Evolutionary conservation across 768 basidiomycete species (phyloP), one percentile per base, ranked within the genome.

Genomic region (Mycena filopes): DNA sequence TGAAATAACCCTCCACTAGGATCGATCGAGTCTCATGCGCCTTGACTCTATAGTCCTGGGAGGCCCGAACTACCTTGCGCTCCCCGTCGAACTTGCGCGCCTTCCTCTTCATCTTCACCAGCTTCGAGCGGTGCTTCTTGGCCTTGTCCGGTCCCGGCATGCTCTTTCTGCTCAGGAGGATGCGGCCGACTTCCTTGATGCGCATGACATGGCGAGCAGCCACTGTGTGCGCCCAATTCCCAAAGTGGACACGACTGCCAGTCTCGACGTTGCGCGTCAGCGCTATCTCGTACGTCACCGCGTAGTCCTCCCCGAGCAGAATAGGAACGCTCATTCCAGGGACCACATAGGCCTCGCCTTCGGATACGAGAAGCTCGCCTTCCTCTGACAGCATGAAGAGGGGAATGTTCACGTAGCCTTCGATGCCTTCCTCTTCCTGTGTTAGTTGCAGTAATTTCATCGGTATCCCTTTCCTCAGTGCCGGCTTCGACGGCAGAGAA

Each of bases 71-170:
- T 5, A 33, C 12, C 12, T 12, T 33, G 7, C 12, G 21, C 43
- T 45, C 43, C 23, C 23, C 43, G 2, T 68, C 60, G 43, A 73
- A 77, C 4, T 71, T 67, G 2, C 42, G 2, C 26, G 71, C 49
- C 13, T 76, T 51, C 18, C 31, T 43, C 0, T 36, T 60, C 3
- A 16, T 18, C 59, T 60, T 29, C 0, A 21, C 25, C 59, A 50
- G 53, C 2, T 36, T 53, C 8, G 11, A 13, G 0, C 49, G 36
- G 20, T 64, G 48, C 15, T 9, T 15, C n/a, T 49, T 49, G 4
- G 48, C 26, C 15, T 23, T 25, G 3, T 11, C 48, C 6, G 20
- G 26, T 16, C 28, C 28, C 3, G 20, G 15, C 4, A 29, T 1
- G 8, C 9, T 18, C 5, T 49, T 26, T 3, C 26, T 49, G 7